These are phyloP conservation scores for Dissophora ornata DNA, from an alignment of 192 early-diverging fungal genomes.

Conservation along the genomic window DNA sequence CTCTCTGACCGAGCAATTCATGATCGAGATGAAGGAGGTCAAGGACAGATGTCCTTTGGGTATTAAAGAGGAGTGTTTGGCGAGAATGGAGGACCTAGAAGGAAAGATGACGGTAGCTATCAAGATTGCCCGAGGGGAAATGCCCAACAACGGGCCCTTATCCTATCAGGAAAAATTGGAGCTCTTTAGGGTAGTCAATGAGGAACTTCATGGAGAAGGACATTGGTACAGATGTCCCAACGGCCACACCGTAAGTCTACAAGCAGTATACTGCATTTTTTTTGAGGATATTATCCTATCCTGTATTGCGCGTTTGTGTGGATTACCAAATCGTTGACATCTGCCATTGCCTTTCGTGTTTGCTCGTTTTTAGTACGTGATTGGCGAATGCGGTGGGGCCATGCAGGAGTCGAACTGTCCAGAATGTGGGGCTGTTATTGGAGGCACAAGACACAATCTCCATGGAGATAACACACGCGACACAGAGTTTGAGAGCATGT, in stretches of 20 bases:
- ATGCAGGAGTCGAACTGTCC: constrained; percentile 47
- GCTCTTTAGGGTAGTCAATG: constrained; percentile 42
- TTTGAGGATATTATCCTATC: not conserved
- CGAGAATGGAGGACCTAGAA: constrained; percentile 3
- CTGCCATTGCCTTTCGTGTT: not conserved
- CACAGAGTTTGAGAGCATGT: constrained; percentile 11
- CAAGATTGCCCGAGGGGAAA: constrained; percentile 1
- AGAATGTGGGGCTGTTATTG: constrained; percentile 55
- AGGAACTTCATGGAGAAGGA: constrained; percentile 31
- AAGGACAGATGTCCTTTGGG: constrained; percentile 5
- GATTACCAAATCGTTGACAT: too few species aligned
- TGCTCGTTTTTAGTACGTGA: constrained; percentile 29
- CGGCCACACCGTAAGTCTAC: constrained; percentile 53
- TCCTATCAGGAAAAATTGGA: constrained; percentile 40
- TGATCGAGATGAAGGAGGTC: not conserved
- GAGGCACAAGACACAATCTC: constrained; percentile 45
- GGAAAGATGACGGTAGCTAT: constrained; percentile 18
- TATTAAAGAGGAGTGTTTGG: constrained; percentile 16
- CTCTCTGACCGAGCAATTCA: constrained; percentile 2
- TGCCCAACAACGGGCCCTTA: constrained; percentile 5
- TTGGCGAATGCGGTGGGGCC: constrained; percentile 57
- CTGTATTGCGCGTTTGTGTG: not conserved
- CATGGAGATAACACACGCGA: constrained; percentile 10
- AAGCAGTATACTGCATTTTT: not conserved
- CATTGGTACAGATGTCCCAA: constrained; percentile 63